Evolutionary conservation across 2,329 filamentous ascomycete genomes (phyloP).

Genomic region (Aspergillus neotritici): DNA sequence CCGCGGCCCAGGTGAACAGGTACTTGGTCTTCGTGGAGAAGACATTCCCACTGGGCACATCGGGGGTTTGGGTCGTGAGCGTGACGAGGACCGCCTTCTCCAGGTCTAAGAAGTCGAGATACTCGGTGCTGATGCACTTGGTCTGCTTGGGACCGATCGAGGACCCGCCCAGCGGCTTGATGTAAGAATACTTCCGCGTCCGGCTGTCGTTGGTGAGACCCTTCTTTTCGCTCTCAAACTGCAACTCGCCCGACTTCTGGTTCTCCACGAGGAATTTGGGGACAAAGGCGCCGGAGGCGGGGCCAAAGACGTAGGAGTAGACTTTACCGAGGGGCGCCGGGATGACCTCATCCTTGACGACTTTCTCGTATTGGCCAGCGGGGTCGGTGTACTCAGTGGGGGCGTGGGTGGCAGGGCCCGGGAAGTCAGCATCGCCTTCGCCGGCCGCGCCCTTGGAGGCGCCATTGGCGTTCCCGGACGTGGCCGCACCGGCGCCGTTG

Average conservation of each 20-base stretch:
- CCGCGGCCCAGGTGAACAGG: slow-evolving; percentile 85
- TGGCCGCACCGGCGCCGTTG: slow-evolving; percentile 31
- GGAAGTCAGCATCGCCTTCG: slow-evolving; percentile 58
- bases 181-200: slow-evolving; percentile 73
- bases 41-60: slow-evolving; percentile 88
- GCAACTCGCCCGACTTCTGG: slow-evolving; percentile 83
- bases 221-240: slow-evolving; percentile 74
- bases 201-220: slow-evolving; percentile 70
- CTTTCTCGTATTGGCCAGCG: slow-evolving; percentile 73
- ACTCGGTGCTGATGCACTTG: slow-evolving; percentile 84
- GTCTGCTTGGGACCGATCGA: slow-evolving; percentile 84
- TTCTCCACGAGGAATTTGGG: slow-evolving; percentile 77
- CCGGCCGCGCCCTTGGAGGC: slow-evolving; percentile 41
- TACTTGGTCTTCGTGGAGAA: slow-evolving; percentile 93
- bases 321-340: slow-evolving; percentile 86
- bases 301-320: slow-evolving; percentile 81
- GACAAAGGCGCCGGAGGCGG: slow-evolving; percentile 74
- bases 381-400: slow-evolving; percentile 81
- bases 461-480: slow-evolving; percentile 28
- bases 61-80: slow-evolving; percentile 80
- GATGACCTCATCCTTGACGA: slow-evolving; percentile 79
- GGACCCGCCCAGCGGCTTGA: slow-evolving; percentile 76
- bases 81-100: slow-evolving; percentile 82
- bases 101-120: slow-evolving; percentile 74
- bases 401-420: slow-evolving; percentile 73